phyloP scores from a whole-genome alignment of 306 rosid genomes.

The Cicer judaicum region DNA sequence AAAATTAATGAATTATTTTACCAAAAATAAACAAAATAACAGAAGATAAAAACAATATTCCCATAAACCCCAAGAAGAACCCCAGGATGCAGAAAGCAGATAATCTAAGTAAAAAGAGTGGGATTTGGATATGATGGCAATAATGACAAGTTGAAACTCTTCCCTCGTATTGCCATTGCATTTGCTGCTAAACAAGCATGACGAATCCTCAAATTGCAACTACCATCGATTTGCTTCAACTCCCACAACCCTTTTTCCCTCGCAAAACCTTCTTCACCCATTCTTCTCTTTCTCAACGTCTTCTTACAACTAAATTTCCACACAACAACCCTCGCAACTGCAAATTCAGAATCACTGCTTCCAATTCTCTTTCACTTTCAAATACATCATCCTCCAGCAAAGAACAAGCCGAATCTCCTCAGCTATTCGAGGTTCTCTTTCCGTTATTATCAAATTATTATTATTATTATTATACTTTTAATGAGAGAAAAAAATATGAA shows the following conservation, averaged over 20 bases:
- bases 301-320: slow-evolving; percentile 42
- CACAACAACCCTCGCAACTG: slow-evolving; percentile 34
- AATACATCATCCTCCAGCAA: slow-evolving; percentile 41
- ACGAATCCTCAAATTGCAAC: slow-evolving; percentile 57
- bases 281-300: slow-evolving; percentile 43
- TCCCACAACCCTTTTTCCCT: slow-evolving; percentile 52
- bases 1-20: background rate
- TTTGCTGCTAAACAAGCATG: slow-evolving; percentile 43
- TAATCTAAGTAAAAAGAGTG: background rate
- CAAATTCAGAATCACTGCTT: slow-evolving; percentile 50
- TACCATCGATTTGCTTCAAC: slow-evolving; percentile 49
- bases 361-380: slow-evolving; percentile 46
- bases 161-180: background rate
- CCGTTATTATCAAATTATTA: background rate
- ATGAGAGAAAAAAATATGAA: background rate
- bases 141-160: slow-evolving; percentile 25
- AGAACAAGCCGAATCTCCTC: slow-evolving; percentile 68
- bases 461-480: background rate
- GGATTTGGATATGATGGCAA: slow-evolving; percentile 1
- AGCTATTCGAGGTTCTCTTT: slow-evolving; percentile 72
- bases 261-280: slow-evolving; percentile 52
- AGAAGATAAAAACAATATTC: background rate
- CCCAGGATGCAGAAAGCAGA: slow-evolving; percentile 28
- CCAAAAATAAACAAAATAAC: background rate
- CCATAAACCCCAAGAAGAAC: slow-evolving; percentile 11